Evolutionary conservation across 2,329 filamentous ascomycete species (phyloP), one percentile per base, ranked within the genome.

Genomic region (Xylariomycetidae sp.): DNA sequence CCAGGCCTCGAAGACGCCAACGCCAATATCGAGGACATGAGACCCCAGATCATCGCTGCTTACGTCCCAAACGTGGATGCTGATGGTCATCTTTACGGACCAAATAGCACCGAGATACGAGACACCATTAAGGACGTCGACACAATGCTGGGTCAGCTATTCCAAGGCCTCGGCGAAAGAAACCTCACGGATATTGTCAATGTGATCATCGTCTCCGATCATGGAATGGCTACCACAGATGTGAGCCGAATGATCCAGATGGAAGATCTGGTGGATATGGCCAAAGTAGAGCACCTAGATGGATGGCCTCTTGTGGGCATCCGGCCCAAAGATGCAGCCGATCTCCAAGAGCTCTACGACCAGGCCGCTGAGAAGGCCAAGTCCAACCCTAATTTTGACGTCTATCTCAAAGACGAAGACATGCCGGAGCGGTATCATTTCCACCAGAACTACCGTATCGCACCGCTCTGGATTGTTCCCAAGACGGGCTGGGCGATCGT

Each of bases 391-490:
- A 81, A 80, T 38, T 79, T 94, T 38, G 85, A 95, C 24, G 82
- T 96, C 20, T 95, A 95, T 53, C 80, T 94, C 1, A 79, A 79
- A 29, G 85, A 90, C 49, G 72, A 81, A 23, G 76, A 92, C 49
- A 96, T 98, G 90, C 92, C 92, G 0, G 78, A 82, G 48, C 76
- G 87, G 18, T 98, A 92, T 60, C 90, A 96, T 58, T 98, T 98
- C 54, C 78, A 79, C 3, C 77, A 82, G 13, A 95, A 94, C 54
- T 69, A 82, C 20, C 82, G 92, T 32, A 98, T 98, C 45, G 92
- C 92, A 1, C 92, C 92, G 1, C 61, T 98, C 0, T 98, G 92
- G 92, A 81, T 96, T 30, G 74, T 98, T 0, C 92, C 92, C 0
- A 86, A 89, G 56, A 76, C 88, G 0, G 92, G 92, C 8, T 98